Evolutionary conservation across 345 rosid genomes (phyloP).

Genomic region (Cardamine occulta): DNA sequence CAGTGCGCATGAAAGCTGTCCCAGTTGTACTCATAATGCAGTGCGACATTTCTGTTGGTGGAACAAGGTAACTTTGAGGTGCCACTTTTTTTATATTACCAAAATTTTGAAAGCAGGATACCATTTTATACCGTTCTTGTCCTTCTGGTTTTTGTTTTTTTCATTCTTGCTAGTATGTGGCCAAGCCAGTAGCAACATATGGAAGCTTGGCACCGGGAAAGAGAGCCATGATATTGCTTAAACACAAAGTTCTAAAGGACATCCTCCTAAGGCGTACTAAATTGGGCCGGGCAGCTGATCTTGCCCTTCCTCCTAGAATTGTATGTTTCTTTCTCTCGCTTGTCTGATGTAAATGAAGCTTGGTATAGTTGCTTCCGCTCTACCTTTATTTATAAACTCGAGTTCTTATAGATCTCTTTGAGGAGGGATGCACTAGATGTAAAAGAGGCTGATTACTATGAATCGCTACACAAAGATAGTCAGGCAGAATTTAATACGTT

Average conservation of each 20-base stretch:
- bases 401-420: constrained; percentile 61
- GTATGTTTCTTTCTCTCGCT: constrained; percentile 51
- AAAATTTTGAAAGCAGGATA: constrained; percentile 6
- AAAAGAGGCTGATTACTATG: constrained; percentile 85
- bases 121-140: constrained; percentile 9
- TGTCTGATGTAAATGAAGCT: constrained; percentile 22
- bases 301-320: constrained; percentile 94
- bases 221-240: constrained; percentile 91
- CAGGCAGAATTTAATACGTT: constrained; percentile 93
- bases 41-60: constrained; percentile 99
- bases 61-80: constrained; percentile 72
- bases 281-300: constrained; percentile 96
- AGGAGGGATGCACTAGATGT: constrained; percentile 87
- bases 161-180: constrained; percentile 58
- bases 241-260: constrained; percentile 73
- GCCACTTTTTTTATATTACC: not conserved
- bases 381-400: not conserved
- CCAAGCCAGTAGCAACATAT: constrained; percentile 66
- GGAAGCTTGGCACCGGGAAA: constrained; percentile 55
- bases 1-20: constrained; percentile 64
- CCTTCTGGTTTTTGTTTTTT: constrained; percentile 2
- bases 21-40: constrained; percentile 74
- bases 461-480: constrained; percentile 81
- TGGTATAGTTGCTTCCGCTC: constrained; percentile 17
- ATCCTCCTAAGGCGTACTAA: constrained; percentile 88